Base-by-base conservation (phyloP, 139 green algal species). In the Chlamydomonas sphaeroides region DNA sequence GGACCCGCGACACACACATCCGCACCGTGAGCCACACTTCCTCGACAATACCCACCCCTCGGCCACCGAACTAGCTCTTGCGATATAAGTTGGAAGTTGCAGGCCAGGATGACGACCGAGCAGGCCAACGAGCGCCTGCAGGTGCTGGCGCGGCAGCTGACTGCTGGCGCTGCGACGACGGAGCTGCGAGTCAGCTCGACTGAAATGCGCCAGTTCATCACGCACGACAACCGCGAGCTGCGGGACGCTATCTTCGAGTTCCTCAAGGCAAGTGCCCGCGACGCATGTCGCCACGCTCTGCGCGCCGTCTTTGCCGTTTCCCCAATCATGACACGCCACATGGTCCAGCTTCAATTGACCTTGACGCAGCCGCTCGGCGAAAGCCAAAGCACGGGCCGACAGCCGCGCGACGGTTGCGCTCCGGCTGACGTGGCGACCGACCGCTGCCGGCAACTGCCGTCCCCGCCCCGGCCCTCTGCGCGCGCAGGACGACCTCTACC, bases 401-500 rank as follows among this genome's bases (percentile, higher is more conserved):
- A n/a, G n/a, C n/a, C n/a, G n/a, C n/a, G 45, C 45, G 10, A 45
- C 53, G 33, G 38, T 68, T 66, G 68, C 61, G 15, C 26, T 56
- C 4, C 35, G 17, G 48, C 72, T 80, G 72, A 80, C 72, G 72
- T 80, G 56, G 72, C 48, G 2, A 56, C 49, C 49, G 21, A 20
- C 49, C 21, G 18, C 49, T 51, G 49, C 10, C 18, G 18, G 18
- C 21, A 11, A 56, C 49, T 51, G 45, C 49, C 49, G 10, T 3
- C 21, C 49, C 49, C 49, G 8, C 49, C 49, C 49, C 49, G 25
- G 45, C 49, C 49, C 25, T 56, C 49, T 51, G 23, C 17, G 6
- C 30, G 0, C 56, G 28, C 92, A 97, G 92, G 94, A 97, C 59
- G 76, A 88, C 32, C 42, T 98, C 5, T 98, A 91, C 83, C 78